These are phyloP conservation scores for Priceomyces haplophilus DNA, from an alignment of 805 yeast species.

Conservation along the genomic window DNA sequence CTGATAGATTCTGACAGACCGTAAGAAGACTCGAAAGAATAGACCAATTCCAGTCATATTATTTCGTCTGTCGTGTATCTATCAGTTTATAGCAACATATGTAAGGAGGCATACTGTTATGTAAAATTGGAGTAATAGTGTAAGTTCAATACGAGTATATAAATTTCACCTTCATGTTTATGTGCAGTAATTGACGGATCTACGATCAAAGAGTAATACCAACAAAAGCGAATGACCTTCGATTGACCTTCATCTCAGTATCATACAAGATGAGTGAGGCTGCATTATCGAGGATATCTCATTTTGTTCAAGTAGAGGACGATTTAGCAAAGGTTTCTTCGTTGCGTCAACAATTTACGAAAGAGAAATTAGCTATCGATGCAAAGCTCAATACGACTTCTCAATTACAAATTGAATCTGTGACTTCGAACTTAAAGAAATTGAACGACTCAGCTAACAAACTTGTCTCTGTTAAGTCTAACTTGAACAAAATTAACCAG, in stretches of 20 bases:
- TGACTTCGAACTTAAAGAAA: conserved; percentile 49
- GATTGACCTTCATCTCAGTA: too few relatives aligned
- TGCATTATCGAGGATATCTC: conserved; percentile 38
- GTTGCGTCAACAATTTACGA: conserved; percentile 52
- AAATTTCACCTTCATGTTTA: too few relatives aligned
- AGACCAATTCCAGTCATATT: neutral
- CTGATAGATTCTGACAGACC: too few relatives aligned
- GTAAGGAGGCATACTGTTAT: neutral
- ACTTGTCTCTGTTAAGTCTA: conserved; percentile 34
- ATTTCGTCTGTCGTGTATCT: neutral
- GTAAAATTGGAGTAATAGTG: too few relatives aligned
- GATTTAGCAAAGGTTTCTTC: conserved; percentile 55
- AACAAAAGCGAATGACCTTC: too few relatives aligned
- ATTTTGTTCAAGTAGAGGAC: conserved; percentile 41
- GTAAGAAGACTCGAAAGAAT: neutral
- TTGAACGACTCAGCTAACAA: conserved; percentile 45
- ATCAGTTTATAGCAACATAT: neutral
- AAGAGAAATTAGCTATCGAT: conserved; percentile 75
- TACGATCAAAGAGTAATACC: neutral
- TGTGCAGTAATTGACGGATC: neutral
- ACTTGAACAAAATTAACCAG: conserved; percentile 43
- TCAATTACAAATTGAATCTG: conserved; percentile 57
- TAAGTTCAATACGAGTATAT: too few relatives aligned
- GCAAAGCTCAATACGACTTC: conserved; percentile 69
- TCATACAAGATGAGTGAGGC: conserved; percentile 34